These are phyloP conservation scores for Fusarium kyushuense DNA, from an alignment of 2,329 filamentous ascomycete genomes.

Conservation along the genomic window DNA sequence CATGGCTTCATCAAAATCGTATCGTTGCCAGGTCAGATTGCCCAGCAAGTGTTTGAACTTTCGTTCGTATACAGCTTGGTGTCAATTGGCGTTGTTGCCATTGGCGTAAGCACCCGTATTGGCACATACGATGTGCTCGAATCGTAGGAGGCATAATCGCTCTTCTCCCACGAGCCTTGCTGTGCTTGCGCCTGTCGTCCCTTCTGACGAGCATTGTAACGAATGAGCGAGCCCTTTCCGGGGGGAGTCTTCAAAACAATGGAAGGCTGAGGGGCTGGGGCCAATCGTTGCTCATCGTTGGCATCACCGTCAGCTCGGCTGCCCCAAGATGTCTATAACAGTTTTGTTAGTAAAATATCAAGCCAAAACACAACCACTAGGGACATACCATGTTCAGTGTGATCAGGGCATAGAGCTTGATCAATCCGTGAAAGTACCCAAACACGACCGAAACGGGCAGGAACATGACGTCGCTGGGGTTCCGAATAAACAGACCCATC, in stretches of 20 bases:
- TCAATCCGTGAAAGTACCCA: constrained; percentile 91
- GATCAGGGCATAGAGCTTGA: constrained; percentile 89
- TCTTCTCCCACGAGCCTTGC: constrained; percentile 50
- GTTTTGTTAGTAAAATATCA: constrained; percentile 25
- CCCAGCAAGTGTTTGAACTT: constrained; percentile 41
- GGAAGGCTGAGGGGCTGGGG: constrained; percentile 58
- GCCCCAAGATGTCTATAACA: constrained; percentile 87
- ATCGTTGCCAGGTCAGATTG: constrained; percentile 42
- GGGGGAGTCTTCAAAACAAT: constrained; percentile 59
- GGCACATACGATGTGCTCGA: constrained; percentile 54
- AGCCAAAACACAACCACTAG: constrained; percentile 4
- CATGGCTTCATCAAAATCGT: constrained; percentile 48
- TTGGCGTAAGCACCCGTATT: constrained; percentile 46
- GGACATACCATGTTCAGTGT: constrained; percentile 84
- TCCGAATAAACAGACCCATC: constrained; percentile 84
- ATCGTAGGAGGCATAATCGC: constrained; percentile 52
- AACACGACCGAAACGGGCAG: constrained; percentile 89
- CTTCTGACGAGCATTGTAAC: constrained; percentile 60
- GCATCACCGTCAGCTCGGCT: constrained; percentile 92
- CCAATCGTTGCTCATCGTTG: constrained; percentile 80
- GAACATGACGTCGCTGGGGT: constrained; percentile 83
- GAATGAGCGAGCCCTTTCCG: constrained; percentile 58
- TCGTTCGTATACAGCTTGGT: constrained; percentile 41
- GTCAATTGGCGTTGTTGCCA: constrained; percentile 40
- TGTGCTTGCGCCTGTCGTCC: constrained; percentile 50